Conservation (phyloP, 306 rosid species). For the Canavalia ensiformis region DNA sequence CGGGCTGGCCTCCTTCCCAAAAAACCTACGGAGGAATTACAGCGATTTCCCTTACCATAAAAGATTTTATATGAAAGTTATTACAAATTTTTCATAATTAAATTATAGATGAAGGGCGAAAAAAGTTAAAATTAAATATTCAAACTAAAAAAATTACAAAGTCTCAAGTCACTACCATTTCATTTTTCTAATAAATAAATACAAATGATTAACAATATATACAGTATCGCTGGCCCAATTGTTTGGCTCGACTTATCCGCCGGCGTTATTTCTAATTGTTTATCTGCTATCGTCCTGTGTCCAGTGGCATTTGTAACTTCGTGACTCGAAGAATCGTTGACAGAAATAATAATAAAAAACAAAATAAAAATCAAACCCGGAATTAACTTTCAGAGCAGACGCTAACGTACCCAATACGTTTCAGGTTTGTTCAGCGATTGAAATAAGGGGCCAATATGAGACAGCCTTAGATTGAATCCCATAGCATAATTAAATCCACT, state of each 20-base stretch:
- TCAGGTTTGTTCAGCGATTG: constrained; percentile 2
- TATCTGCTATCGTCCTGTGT: not conserved
- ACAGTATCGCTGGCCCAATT: constrained; percentile 1
- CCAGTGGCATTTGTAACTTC: not conserved
- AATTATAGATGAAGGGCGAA: not conserved
- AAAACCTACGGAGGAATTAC: not conserved
- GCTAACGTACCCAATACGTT: not conserved
- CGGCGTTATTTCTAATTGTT: not conserved
- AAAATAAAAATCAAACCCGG: not conserved
- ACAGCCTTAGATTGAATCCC: constrained; percentile 16
- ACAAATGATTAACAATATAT: not conserved
- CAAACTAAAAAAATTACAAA: not conserved
- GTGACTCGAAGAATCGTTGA: not conserved
- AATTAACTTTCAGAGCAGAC: not conserved
- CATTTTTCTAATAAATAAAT: not conserved
- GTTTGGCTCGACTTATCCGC: not conserved
- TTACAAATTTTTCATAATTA: not conserved
- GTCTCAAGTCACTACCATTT: not conserved
- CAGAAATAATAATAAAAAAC: not conserved
- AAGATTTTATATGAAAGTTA: not conserved
- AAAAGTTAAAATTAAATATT: not conserved
- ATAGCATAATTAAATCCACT: not conserved
- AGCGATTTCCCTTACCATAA: not conserved
- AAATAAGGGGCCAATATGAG: constrained; percentile 3
- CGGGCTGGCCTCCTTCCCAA: no score